Evolutionary conservation across 23 red algal genomes (phyloP).

Genomic region (Agarophyton chilense): DNA sequence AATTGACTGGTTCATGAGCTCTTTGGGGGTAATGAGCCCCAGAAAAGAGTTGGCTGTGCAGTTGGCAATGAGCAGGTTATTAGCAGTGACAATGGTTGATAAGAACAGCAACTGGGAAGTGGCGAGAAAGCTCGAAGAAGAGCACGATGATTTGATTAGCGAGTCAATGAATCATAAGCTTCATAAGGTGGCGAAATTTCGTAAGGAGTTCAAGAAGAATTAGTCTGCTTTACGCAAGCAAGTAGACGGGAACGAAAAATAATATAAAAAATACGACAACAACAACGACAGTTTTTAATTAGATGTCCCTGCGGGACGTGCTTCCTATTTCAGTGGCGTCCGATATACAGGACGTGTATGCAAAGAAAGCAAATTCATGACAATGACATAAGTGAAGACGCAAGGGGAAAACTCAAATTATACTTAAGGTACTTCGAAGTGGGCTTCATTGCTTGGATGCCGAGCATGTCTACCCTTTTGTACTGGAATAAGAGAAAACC

Average conservation of each 20-base stretch:
- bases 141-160: neutral
- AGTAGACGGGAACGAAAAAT: too few relatives aligned
- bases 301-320: too few relatives aligned
- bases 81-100: neutral
- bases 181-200: neutral
- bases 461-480: neutral
- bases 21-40: neutral
- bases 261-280: too few relatives aligned
- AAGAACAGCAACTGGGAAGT: neutral
- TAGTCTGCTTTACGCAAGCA: too few relatives aligned
- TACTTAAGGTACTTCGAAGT: neutral
- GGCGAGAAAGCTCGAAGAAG: neutral
- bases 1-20: neutral
- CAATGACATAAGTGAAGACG: neutral
- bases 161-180: neutral
- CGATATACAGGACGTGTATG: too few relatives aligned
- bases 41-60: neutral
- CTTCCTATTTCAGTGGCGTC: too few relatives aligned
- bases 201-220: neutral
- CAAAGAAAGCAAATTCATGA: too few relatives aligned
- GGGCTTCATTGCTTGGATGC: too few relatives aligned
- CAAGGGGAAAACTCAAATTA: neutral
- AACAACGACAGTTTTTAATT: too few relatives aligned
- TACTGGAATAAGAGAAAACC: neutral
- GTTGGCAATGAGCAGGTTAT: neutral